A percentile compares a stretch with the other conserved stretches of the same genome.
phyloP scores from a whole-genome alignment of 1,284 basidiomycete species.

The Naganishia albida region DNA sequence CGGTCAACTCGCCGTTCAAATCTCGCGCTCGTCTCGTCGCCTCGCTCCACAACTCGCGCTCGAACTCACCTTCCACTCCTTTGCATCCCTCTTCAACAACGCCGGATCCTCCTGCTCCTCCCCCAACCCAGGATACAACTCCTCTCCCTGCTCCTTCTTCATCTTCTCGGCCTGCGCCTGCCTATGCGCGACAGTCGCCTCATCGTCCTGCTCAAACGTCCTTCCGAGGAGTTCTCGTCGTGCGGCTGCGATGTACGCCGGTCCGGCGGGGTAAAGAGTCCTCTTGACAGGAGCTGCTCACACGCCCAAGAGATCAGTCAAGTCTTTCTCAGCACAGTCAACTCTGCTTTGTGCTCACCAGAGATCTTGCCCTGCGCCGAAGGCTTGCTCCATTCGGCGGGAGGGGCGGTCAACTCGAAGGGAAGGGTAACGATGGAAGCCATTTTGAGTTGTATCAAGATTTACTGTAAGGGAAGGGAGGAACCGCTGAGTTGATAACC shows the following conservation, averaged over 20 bases:
- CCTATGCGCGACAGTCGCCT: conserved; percentile 52
- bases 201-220: conserved; percentile 78
- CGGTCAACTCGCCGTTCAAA: too few relatives aligned
- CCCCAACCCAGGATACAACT: conserved; percentile 85
- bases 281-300: conserved; percentile 13
- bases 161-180: conserved; percentile 61
- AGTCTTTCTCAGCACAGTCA: neutral
- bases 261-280: conserved; percentile 72
- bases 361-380: conserved; percentile 46
- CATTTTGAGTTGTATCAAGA: conserved; percentile 41
- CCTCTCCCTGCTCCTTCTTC: conserved; percentile 61
- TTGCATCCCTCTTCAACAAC: conserved; percentile 78
- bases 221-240: conserved; percentile 71
- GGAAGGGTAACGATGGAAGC: conserved; percentile 50
- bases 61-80: conserved; percentile 87
- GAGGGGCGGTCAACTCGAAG: conserved; percentile 50
- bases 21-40: too few relatives aligned
- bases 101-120: conserved; percentile 82
- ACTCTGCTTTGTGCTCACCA: conserved; percentile 23
- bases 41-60: neutral
- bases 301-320: neutral
- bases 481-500: too few relatives aligned
- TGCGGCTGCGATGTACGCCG: conserved; percentile 78
- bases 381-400: conserved; percentile 50
- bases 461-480: too few relatives aligned